Percentiles rank a stretch among this genome's conserved stretches.
These are phyloP conservation scores for Penicillium hesseltinei DNA, from an alignment of 2,329 filamentous ascomycete species.

Conservation along the genomic window DNA sequence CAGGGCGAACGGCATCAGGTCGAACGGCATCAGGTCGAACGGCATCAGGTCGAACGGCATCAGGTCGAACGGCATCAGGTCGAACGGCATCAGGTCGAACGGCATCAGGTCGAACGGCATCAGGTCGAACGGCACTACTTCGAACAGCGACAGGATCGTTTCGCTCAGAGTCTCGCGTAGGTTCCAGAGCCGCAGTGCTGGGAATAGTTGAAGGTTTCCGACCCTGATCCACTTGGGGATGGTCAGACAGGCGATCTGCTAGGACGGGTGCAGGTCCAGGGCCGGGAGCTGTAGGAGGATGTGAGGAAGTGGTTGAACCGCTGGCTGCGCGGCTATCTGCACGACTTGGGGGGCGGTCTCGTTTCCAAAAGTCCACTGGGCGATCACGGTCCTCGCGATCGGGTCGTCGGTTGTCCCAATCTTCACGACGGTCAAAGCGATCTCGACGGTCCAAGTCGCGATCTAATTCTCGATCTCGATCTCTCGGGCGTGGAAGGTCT, in stretches of 20 bases:
- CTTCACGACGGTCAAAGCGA: slow-evolving; percentile 32
- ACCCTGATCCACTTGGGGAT: slow-evolving; percentile 20
- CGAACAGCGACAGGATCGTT: slow-evolving; percentile 15
- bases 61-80: slow-evolving; percentile 13
- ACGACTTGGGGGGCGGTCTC: slow-evolving; percentile 39
- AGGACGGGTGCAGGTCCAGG: slow-evolving; percentile 16
- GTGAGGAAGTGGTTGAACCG: slow-evolving; percentile 22
- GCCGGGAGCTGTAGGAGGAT: slow-evolving; percentile 8
- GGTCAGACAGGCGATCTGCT: slow-evolving; percentile 28
- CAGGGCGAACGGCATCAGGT: neutral
- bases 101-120: slow-evolving; percentile 8
- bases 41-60: slow-evolving; percentile 23
- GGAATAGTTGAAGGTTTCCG: slow-evolving; percentile 26
- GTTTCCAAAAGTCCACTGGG: slow-evolving; percentile 38
- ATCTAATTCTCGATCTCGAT: slow-evolving; percentile 33
- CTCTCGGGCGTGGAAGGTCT: slow-evolving; percentile 28
- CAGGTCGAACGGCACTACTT: slow-evolving; percentile 27
- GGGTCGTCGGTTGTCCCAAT: slow-evolving; percentile 28
- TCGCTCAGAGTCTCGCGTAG: slow-evolving; percentile 31
- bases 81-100: slow-evolving; percentile 12
- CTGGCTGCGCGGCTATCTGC: slow-evolving; percentile 31
- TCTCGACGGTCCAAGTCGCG: slow-evolving; percentile 37
- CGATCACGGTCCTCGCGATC: slow-evolving; percentile 33
- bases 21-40: slow-evolving; percentile 16
- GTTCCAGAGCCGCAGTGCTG: slow-evolving; percentile 22